Conservation (phyloP, 371 early-diverging fungal species). For the Mortierella sp. region DNA sequence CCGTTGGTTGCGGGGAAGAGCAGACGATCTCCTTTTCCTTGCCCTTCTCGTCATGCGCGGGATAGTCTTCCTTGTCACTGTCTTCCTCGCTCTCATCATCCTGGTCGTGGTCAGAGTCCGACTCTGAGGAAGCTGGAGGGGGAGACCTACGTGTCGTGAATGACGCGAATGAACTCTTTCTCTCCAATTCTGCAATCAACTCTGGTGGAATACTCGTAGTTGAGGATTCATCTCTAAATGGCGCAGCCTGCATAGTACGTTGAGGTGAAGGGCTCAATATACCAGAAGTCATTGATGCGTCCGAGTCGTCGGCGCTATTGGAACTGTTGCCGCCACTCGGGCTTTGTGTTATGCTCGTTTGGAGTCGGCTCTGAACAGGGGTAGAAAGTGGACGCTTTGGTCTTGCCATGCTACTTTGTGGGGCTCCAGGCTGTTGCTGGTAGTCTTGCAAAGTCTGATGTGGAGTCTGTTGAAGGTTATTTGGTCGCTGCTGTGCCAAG, state of each 20-base stretch:
- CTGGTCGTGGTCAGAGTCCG: not conserved
- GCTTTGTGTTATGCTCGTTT: conserved; percentile 9
- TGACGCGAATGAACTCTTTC: not conserved
- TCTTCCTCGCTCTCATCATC: conserved; percentile 2
- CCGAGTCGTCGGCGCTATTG: not conserved
- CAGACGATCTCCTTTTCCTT: not conserved
- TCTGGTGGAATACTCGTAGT: conserved; percentile 20
- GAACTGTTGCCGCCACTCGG: not conserved
- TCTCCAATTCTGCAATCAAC: conserved; percentile 25
- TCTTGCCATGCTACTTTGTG: conserved; percentile 17
- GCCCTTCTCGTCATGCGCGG: not conserved
- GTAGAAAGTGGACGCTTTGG: conserved; percentile 22
- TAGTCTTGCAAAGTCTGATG: conserved; percentile 2
- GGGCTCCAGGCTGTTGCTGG: not conserved
- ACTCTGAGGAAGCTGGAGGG: conserved; percentile 3
- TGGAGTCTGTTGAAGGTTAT: conserved; percentile 1
- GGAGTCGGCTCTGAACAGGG: conserved; percentile 30
- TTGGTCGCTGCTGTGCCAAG: conserved; percentile 8
- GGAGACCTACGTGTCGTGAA: not conserved
- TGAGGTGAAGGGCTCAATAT: not conserved
- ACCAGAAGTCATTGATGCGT: not conserved
- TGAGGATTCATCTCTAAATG: conserved; percentile 11
- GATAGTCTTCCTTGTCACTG: not conserved
- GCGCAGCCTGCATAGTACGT: not conserved
- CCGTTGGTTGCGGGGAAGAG: conserved; percentile 12